Base-by-base conservation (phyloP, 2,329 filamentous ascomycete genomes). In the Furcasterigmium sp. region DNA sequence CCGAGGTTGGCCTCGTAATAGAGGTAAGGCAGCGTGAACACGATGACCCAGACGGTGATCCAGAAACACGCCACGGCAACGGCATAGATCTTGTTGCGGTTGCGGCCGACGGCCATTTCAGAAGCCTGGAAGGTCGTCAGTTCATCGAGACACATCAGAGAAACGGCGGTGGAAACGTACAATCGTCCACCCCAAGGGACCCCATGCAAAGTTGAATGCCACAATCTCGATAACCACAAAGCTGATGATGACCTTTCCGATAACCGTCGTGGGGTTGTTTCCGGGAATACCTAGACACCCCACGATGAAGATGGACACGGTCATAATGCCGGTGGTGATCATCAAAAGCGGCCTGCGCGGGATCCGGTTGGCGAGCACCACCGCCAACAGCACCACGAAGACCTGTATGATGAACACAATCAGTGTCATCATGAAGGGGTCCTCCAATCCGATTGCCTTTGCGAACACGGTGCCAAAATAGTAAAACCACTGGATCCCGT, bases 401-500 rank as follows among this genome's bases (percentile, higher is more conserved):
- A 72, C 61, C 40, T 72, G 68, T 5, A 72, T 59, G 15, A 68
- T 55, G 53, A 64, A 64, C 19, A 64, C 64, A 25, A 69, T 68
- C 11, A 67, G 57, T 2, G 58, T 62, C 52, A 70, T 68, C 5
- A 63, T 54, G 43, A 69, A 69, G 0, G 68, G 65, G 13, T 71
- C 59, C 0, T 46, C 47, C 3, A 70, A 48, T 0, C 68, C 67
- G 38, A 72, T 69, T 2, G 61, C 56, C 23, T 26, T 26, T 11
- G 62, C 57, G 46, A 72, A 71, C 23, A 71, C 60, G 1, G 63
- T 64, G 2, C 66, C 67, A 25, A 64, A 70, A 39, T 61, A 63
- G 53, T 70, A 69, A 50, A 68, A 70, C 56, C 64, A 73, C 38
- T 69, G 65, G 41, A 73, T 72, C 17, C 70, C 69, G 56, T 69